Evolutionary conservation across 257 asterid species (phyloP).

Genomic region (Petunia secreta): DNA sequence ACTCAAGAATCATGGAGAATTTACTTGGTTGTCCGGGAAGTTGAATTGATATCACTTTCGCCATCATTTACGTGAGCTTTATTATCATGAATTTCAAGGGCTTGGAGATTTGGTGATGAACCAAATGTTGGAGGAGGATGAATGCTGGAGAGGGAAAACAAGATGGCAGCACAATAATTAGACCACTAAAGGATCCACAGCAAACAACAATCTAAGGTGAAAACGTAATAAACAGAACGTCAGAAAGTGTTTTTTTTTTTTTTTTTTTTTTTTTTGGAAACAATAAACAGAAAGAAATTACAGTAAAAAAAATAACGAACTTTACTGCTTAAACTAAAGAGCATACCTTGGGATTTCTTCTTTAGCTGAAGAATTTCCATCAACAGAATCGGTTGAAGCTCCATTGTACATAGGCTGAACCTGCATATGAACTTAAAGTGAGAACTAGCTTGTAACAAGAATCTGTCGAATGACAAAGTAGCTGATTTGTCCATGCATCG

Average conservation of each 20-base stretch:
- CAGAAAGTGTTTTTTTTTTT: no score
- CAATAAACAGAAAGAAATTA: neutral
- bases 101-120: slow-evolving; percentile 51
- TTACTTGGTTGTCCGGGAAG: slow-evolving; percentile 44
- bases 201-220: neutral
- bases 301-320: neutral
- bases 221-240: neutral
- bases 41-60: slow-evolving; percentile 38
- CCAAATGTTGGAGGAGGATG: slow-evolving; percentile 65
- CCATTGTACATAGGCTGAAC: slow-evolving; percentile 34
- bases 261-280: no score
- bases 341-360: slow-evolving; percentile 47
- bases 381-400: slow-evolving; percentile 35
- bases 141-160: slow-evolving; percentile 34
- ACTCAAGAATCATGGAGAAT: slow-evolving; percentile 8
- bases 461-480: neutral
- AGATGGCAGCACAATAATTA: slow-evolving; percentile 2
- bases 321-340: slow-evolving; percentile 32
- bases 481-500: neutral
- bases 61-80: slow-evolving; percentile 33
- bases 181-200: neutral
- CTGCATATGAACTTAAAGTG: slow-evolving; percentile 25
- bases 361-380: slow-evolving; percentile 30
- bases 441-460: slow-evolving; percentile 2
- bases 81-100: slow-evolving; percentile 41